Evolutionary conservation across 176 grass and related monocot genomes (phyloP), one percentile per base, ranked within the genome.

Genomic region (Oryza meridionalis): DNA sequence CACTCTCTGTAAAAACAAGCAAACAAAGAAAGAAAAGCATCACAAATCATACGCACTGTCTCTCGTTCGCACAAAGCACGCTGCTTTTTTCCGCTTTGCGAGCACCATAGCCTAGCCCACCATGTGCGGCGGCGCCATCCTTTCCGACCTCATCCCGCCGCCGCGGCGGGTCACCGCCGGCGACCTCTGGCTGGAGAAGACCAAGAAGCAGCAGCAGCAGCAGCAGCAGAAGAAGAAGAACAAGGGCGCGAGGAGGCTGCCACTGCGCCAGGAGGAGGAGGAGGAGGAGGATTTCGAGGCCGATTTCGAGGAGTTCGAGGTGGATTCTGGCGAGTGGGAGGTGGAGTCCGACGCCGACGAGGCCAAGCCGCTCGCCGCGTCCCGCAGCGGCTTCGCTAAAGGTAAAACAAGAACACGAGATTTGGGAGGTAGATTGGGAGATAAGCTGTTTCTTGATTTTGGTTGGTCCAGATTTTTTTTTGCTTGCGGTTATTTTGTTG

Each of bases 121-220:
- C 82, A 98, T 98, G 96, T 98, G 96, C 46, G 96, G 96, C 45
- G 96, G 93, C 69, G 89, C 91, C 68, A 83, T 98, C 64, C 86
- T 98, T 71, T 86, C 89, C 26, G 83, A 83, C 33, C 38, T 80
- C 81, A 87, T 95, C 64, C 85, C 91, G 71, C 26, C 78, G 42
- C 65, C 86, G 53, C 65, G 78, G 88, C 90, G 84, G 78, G 67
- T 84, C 65, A 82, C 84, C 24, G 86, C 64, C 22, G 85, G 88
- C 82, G 80, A 80, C 79, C 80, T 90, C 53, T 95, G 93, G 85
- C 73, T 73, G 73, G 69, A 83, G 45, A 91, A 84, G 71, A 62
- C 8, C 21, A 53, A 62, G 59, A 90, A 17, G 86, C 33, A 35
- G 33, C 33, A 35, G 33, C 33, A 17, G 86, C 33, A 35, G 33